phyloP scores from a whole-genome alignment of 177 flowering plant species.

The Telopea speciosissima region DNA sequence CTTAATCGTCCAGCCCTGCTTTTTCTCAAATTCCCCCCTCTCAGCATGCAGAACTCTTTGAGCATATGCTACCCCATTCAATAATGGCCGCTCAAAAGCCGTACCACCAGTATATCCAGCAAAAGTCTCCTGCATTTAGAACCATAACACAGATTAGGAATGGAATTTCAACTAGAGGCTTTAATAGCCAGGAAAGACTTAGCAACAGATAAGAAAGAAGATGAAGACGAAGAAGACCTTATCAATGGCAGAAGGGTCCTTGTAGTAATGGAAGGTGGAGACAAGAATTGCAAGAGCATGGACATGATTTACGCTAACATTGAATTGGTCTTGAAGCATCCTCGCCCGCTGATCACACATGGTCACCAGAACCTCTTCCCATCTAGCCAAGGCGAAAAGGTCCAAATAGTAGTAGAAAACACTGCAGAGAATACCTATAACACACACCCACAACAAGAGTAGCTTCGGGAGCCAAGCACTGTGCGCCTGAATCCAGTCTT shows the following conservation, averaged over 20 bases:
- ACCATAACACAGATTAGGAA: constrained; percentile 6
- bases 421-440: constrained; percentile 19
- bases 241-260: constrained; percentile 79
- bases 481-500: constrained; percentile 37
- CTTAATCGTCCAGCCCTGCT: constrained; percentile 78
- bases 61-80: constrained; percentile 92
- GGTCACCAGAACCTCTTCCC: constrained; percentile 55
- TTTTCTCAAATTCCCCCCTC: constrained; percentile 73
- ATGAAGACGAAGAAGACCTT: constrained; percentile 42
- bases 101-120: constrained; percentile 87
- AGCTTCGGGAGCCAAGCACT: constrained; percentile 33
- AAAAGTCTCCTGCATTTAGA: constrained; percentile 69
- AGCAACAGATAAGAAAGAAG: not conserved
- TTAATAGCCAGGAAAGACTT: not conserved
- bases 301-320: constrained; percentile 86
- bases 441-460: constrained; percentile 45
- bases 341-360: constrained; percentile 83
- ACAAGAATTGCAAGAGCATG: constrained; percentile 85
- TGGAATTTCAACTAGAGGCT: not conserved
- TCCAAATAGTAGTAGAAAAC: constrained; percentile 39
- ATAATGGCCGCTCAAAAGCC: constrained; percentile 81
- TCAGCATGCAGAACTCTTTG: constrained; percentile 59
- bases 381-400: constrained; percentile 41
- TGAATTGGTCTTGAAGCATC: constrained; percentile 90
- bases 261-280: constrained; percentile 77